Evolutionary conservation across 225 moss, liverwort and hornwort species (phyloP).

Genomic region (Pseudisothecium myosuroides): DNA sequence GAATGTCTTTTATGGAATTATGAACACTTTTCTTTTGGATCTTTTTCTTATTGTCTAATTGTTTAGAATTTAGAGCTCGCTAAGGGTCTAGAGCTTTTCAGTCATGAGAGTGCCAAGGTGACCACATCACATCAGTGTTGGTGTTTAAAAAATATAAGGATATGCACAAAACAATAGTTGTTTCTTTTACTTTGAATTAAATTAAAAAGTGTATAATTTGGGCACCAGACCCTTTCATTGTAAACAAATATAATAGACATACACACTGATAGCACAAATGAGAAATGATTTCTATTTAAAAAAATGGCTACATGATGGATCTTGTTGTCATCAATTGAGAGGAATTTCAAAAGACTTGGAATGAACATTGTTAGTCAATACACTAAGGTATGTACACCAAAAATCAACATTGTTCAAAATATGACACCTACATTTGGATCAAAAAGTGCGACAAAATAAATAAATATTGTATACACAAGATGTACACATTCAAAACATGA

Average conservation of each 20-base stretch:
- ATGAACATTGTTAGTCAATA: neutral
- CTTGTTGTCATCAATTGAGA: neutral
- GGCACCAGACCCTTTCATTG: no score
- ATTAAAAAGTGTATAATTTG: neutral
- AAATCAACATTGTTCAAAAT: no score
- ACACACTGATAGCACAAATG: no score
- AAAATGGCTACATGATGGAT: neutral
- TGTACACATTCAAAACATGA: no score
- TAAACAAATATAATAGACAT: rapidly evolving
- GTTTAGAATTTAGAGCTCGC: neutral
- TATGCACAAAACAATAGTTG: no score
- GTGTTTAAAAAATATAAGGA: neutral
- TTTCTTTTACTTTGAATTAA: neutral
- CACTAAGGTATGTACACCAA: no score
- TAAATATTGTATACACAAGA: no score
- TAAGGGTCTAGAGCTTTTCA: neutral
- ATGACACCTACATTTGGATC: no score
- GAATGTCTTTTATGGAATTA: neutral
- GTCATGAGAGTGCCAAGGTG: neutral
- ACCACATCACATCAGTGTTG: neutral
- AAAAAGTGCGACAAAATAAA: no score
- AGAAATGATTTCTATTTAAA: neutral
- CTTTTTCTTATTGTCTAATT: neutral
- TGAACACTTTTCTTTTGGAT: rapidly evolving
- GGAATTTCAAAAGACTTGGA: neutral